Percentiles rank a stretch among this genome's conserved stretches.
These are phyloP conservation scores for Kwoniella mangroviensis DNA, from an alignment of 768 basidiomycete species.

Conservation along the genomic window DNA sequence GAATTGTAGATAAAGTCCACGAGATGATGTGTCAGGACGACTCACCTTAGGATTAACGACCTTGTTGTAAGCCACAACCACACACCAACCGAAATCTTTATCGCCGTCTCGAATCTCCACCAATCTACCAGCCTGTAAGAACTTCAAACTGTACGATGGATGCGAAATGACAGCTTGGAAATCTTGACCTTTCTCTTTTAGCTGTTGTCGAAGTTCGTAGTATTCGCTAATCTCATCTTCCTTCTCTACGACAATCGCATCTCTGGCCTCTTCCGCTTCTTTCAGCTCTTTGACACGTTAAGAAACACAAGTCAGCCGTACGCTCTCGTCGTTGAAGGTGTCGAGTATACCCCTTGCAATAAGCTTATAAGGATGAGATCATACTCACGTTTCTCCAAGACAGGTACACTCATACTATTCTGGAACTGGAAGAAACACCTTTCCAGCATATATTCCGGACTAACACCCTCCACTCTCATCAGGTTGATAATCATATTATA, in stretches of 20 bases:
- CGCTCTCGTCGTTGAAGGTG: too few relatives aligned
- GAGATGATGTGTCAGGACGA: neutral
- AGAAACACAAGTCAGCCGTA: neutral
- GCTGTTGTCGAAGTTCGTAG: conserved; percentile 88
- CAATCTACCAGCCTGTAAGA: conserved; percentile 89
- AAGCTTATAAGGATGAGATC: neutral
- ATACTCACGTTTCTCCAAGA: conserved; percentile 66
- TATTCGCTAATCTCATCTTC: conserved; percentile 85
- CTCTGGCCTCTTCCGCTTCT: conserved; percentile 70
- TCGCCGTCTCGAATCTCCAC: conserved; percentile 86
- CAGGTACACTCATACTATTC: conserved; percentile 86
- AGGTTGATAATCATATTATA: conserved; percentile 99
- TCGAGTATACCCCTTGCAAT: too few relatives aligned
- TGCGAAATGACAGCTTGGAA: conserved; percentile 92
- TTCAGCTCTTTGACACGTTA: conserved; percentile 66
- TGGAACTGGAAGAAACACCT: conserved; percentile 99
- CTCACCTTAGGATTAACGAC: conserved; percentile 75
- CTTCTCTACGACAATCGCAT: conserved; percentile 74
- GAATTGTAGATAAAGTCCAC: neutral
- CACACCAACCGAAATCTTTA: conserved; percentile 94
- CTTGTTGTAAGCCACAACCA: conserved; percentile 90
- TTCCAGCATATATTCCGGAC: conserved; percentile 97
- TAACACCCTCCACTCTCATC: conserved; percentile 97
- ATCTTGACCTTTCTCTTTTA: conserved; percentile 85
- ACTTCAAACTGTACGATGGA: conserved; percentile 91